Base-by-base conservation (phyloP, 2,329 filamentous ascomycete species). In the Dactylellina cionopaga region DNA sequence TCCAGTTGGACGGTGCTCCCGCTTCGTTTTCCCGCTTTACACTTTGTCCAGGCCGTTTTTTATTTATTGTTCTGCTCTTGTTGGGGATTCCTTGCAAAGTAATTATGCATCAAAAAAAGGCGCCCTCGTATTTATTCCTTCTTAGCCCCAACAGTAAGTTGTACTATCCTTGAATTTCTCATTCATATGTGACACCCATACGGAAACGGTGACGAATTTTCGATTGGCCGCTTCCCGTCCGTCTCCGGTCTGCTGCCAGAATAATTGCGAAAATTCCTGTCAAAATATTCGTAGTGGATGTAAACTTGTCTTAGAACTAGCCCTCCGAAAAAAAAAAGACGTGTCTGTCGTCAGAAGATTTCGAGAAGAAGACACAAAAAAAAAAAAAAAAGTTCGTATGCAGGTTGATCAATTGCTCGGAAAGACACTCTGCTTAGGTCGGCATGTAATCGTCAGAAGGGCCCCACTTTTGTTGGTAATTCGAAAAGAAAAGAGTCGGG, bases 231-330 rank as follows among this genome's bases (percentile, higher is more conserved):
- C 24, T 44, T 51, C 29, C 68, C 59, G 44, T 39, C 29, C 29
- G 52, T 43, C 49, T 60, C 58, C 68, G 66, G 51, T 71, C 56
- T 64, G 51, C 17, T 58, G 59, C 52, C 49, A 59, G 59, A 72
- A 72, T 64, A 72, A 72, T 72, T 72, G 68, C 59, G 59, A 72
- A 44, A 71, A 47, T 11, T 47, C 68, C 44, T 59, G 68, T 72
- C 56, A 52, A 19, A 41, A 33, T 55, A 39, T 46, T 56, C 43
- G 44, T 65, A 59, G 54, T 72, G 68, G 68, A 46, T 58, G 68
- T 55, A 46, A 39, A 52, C 51, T 59, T 72, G 68, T 72, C 68
- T 72, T 59, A 72, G 66, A 71, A 56, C 41, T 31, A 56, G 59
- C 58, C 56, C 46, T 60, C 44, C 41, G 43, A 39, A n/a, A n/a